These are phyloP conservation scores for Nicotiana tomentosiformis DNA, from an alignment of 257 asterid genomes.

Conservation along the genomic window DNA sequence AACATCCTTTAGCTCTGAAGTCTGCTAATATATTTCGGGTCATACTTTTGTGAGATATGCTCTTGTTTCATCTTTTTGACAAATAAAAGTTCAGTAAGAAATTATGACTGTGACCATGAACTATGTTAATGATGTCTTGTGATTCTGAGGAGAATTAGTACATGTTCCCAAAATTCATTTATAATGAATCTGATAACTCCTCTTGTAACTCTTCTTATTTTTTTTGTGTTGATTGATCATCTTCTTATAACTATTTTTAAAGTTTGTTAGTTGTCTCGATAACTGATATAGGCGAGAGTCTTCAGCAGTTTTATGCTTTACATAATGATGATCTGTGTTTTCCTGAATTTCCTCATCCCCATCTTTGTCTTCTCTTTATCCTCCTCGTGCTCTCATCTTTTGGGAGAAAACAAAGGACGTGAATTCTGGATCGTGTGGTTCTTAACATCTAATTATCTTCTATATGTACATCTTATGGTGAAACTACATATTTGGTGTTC, in stretches of 20 bases:
- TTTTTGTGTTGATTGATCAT: neutral
- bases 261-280: neutral
- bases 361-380: neutral
- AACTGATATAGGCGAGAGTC: neutral
- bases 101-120: neutral
- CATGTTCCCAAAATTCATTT: neutral
- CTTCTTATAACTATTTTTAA: neutral
- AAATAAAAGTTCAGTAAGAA: neutral
- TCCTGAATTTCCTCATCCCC: neutral
- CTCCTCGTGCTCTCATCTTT: neutral
- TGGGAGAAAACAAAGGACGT: neutral
- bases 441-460: neutral
- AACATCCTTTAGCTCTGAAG: neutral
- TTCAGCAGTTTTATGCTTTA: neutral
- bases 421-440: neutral
- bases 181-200: neutral
- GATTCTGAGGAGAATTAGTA: neutral
- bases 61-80: neutral
- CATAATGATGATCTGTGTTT: neutral
- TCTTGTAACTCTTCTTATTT: neutral
- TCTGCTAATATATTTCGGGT: neutral
- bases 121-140: neutral
- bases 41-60: neutral
- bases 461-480: neutral
- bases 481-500: neutral